phyloP scores from a whole-genome alignment of 805 yeast species.

The Candida boleticola region DNA sequence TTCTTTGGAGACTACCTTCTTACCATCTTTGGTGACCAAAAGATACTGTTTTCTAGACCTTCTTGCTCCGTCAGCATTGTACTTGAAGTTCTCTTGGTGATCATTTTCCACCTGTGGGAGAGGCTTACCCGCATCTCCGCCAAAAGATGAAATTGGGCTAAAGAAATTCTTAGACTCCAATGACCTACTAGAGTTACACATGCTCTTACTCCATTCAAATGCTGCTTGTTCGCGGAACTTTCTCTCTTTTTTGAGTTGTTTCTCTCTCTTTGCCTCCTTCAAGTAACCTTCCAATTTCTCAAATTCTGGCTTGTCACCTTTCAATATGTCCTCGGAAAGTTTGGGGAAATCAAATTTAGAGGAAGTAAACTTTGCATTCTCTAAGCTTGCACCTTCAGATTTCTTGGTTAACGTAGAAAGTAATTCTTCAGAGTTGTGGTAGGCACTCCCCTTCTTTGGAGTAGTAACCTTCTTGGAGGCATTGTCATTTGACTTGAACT shows the following conservation, averaged over 20 bases:
- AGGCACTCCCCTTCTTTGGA: background rate
- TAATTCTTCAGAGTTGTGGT: background rate
- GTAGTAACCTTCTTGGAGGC: background rate
- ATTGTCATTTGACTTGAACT: conserved; percentile 1
- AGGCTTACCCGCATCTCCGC: conserved; percentile 5
- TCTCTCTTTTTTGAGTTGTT: conserved; percentile 39
- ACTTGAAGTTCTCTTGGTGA: conserved; percentile 8
- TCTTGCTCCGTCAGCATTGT: conserved; percentile 15
- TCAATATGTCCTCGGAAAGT: background rate
- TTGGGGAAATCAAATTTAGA: conserved; percentile 8
- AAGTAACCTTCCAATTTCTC: conserved; percentile 39
- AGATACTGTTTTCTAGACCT: conserved; percentile 20
- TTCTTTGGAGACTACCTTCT: conserved; percentile 25
- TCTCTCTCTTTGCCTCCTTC: conserved; percentile 39
- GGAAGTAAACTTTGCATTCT: background rate
- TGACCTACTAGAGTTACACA: conserved; percentile 34
- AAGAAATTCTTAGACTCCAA: conserved; percentile 44
- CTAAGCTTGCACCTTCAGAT: conserved; percentile 1
- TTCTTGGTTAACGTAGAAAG: conserved; percentile 14
- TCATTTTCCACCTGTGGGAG: background rate
- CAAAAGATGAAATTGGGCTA: conserved; percentile 32
- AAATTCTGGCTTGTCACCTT: conserved; percentile 9
- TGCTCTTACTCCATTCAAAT: conserved; percentile 48
- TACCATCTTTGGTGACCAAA: conserved; percentile 34
- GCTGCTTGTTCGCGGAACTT: conserved; percentile 49